Conservation (phyloP, 495 filamentous ascomycete genomes). For the Talaromyces thailandensis region DNA sequence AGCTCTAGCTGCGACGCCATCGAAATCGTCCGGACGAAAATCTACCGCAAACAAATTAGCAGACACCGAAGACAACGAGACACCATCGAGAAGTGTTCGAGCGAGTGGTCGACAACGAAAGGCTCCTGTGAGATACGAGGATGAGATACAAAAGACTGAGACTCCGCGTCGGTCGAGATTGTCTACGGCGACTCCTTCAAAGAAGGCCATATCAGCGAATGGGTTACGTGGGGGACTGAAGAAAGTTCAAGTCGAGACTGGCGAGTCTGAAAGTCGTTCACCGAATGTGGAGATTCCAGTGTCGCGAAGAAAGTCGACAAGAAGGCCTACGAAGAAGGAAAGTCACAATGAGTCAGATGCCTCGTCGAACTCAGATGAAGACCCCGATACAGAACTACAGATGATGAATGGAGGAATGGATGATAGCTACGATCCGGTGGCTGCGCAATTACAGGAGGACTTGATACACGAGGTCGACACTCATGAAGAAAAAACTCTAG, state of each 20-base stretch:
- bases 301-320: slow-evolving; percentile 8
- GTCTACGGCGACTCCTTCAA: slow-evolving; percentile 15
- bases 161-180: slow-evolving; percentile 19
- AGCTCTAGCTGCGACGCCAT: slow-evolving; percentile 1
- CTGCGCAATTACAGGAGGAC: slow-evolving; percentile 33
- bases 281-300: background rate
- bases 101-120: slow-evolving; percentile 34
- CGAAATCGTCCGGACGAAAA: slow-evolving; percentile 18
- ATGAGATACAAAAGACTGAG: slow-evolving; percentile 10
- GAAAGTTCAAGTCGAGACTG: slow-evolving; percentile 8
- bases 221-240: slow-evolving; percentile 15
- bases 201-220: slow-evolving; percentile 14
- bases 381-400: slow-evolving; percentile 7
- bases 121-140: slow-evolving; percentile 28
- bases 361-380: slow-evolving; percentile 10
- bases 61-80: slow-evolving; percentile 12
- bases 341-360: slow-evolving; percentile 21
- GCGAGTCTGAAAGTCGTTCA: background rate
- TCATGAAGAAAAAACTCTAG: slow-evolving; percentile 11
- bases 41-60: slow-evolving; percentile 12
- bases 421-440: slow-evolving; percentile 30
- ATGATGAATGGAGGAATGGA: slow-evolving; percentile 12
- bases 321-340: slow-evolving; percentile 11
- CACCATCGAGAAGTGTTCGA: slow-evolving; percentile 20
- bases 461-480: slow-evolving; percentile 15